Evolutionary conservation across 2,329 filamentous ascomycete genomes (phyloP), one percentile per base, ranked within the genome.

Genomic region (Cadophora malorum): DNA sequence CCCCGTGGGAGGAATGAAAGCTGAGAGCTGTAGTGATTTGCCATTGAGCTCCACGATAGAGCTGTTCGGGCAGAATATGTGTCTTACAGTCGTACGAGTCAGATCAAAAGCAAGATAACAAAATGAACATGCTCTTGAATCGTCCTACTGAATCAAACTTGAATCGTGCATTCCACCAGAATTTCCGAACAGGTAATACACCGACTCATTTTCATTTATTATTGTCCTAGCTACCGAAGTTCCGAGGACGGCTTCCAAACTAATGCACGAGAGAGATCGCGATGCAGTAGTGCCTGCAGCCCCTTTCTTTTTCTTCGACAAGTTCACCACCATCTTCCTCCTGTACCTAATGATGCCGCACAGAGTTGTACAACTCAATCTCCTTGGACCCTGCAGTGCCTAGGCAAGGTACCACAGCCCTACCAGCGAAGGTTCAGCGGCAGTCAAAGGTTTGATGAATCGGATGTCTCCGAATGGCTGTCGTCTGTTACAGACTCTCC

Each of bases 201-300:
- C 19, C 41, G 41, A 45, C 16, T 45, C 41, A 19, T 45, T 16
- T 2, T 38, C 2, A 45, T 41, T 41, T 16, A 19, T 38, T 9
- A 45, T 41, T 41, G 14, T 19, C 41, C 14, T 45, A 45, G 41
- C 31, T 35, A 9, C 53, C 31, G 31, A 38, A 12, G 4, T 58
- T 38, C 55, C 55, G 33, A 58, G 19, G 7, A 41, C 33, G 33
- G 55, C 55, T 58, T 41, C 28, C 19, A 23, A 58, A 35, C 55
- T 58, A 58, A 58, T 58, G 55, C 55, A 38, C 31, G 55, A 38
- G 31, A 58, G 53, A 41, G 55, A 58, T 58, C 33, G 33, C 33
- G 35, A 41, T 58, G 55, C 55, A 58, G 55, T 35, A 58, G 31
- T 58, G 55, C 31, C 31, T 58, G 33, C n/a, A 41, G n/a, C 55